Percentiles rank a stretch among this genome's conserved stretches.
Evolutionary conservation across 176 grass and related monocot species (phyloP).

Genomic region (Rhipidocladum racemiflorum): DNA sequence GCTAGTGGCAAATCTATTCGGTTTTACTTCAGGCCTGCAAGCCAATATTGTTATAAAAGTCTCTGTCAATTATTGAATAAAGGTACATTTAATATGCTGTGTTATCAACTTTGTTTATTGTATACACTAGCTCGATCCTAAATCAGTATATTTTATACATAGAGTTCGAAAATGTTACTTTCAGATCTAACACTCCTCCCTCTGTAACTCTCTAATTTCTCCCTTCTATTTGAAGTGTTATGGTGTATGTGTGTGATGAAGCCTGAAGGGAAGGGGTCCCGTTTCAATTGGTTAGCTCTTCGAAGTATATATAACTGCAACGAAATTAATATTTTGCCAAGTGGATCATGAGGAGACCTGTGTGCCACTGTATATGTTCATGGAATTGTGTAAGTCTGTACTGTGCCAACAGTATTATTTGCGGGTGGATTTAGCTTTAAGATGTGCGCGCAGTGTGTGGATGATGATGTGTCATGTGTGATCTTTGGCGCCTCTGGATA

Average conservation of each 20-base stretch:
- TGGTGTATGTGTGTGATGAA: conserved; percentile 10
- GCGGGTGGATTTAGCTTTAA: conserved; percentile 20
- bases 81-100: too few relatives aligned
- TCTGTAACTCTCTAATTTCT: not conserved
- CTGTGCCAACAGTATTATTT: not conserved
- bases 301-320: conserved; percentile 5
- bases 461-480: not conserved
- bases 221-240: not conserved
- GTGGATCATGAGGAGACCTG: not conserved
- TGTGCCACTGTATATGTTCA: not conserved
- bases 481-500: not conserved
- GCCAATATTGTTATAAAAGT: too few relatives aligned
- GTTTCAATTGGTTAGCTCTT: not conserved
- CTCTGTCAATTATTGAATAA: too few relatives aligned
- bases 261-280: not conserved
- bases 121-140: too few relatives aligned
- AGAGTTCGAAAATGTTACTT: too few relatives aligned
- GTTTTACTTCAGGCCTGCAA: too few relatives aligned
- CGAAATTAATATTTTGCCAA: not conserved
- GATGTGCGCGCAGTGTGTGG: not conserved
- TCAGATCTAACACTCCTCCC: too few relatives aligned
- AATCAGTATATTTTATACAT: too few relatives aligned
- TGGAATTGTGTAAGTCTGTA: conserved; percentile 10
- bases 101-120: too few relatives aligned
- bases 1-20: too few relatives aligned